A percentile compares a stretch with the other conserved stretches of the same genome.
phyloP scores from a whole-genome alignment of 331 rosid genomes.

The Acacia pycnantha region DNA sequence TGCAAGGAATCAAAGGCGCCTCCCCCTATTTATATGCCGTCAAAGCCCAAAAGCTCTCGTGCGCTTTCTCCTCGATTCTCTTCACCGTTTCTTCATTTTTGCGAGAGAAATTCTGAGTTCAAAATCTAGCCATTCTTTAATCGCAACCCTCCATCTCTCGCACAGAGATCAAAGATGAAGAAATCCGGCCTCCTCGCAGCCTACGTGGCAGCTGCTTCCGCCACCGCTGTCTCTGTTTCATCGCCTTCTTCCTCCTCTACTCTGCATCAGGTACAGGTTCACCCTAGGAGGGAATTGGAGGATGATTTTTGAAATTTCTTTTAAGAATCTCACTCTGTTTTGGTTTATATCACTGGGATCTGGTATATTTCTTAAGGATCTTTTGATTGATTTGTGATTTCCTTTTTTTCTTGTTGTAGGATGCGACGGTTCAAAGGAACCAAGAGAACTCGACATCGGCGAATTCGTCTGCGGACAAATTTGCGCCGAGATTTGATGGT shows the following conservation, averaged over 20 bases:
- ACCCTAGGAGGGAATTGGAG: background rate
- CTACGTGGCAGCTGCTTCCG: conserved; percentile 65
- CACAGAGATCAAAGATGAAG: conserved; percentile 40
- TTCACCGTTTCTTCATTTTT: conserved; percentile 8
- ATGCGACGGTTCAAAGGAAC: conserved; percentile 18
- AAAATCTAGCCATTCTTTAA: too few relatives aligned
- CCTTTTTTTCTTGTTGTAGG: background rate
- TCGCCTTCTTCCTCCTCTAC: conserved; percentile 29
- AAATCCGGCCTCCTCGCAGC: conserved; percentile 57
- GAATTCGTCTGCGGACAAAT: conserved; percentile 47
- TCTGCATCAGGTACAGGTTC: conserved; percentile 46
- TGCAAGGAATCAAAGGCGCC: background rate
- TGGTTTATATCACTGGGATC: conserved; percentile 17
- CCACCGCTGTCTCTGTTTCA: conserved; percentile 46
- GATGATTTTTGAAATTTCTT: background rate
- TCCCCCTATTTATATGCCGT: conserved; percentile 32
- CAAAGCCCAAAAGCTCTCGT: conserved; percentile 1
- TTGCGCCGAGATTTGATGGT: conserved; percentile 78
- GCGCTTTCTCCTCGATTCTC: background rate
- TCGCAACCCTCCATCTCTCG: background rate
- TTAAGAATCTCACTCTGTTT: background rate
- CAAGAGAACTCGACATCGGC: conserved; percentile 28
- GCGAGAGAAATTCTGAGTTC: background rate
- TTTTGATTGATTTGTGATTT: background rate
- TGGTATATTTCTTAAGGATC: background rate